A percentile compares a stretch with the other conserved stretches of the same genome.
Evolutionary conservation across 257 asterid species (phyloP).

Genomic region (Anisodus acutangulus): DNA sequence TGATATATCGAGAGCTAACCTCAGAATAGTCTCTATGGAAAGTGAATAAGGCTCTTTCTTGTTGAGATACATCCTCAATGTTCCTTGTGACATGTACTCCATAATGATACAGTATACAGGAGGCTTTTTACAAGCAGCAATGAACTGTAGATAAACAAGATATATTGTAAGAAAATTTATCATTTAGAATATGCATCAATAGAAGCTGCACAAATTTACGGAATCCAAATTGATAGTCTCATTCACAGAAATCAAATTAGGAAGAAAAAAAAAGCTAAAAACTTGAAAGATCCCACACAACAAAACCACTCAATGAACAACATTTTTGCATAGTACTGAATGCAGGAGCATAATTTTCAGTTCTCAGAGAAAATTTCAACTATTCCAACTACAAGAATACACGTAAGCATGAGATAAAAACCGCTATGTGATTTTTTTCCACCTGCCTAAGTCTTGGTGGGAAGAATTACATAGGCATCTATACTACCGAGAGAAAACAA

Average conservation of each 20-base stretch:
- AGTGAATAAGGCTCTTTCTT: conserved; percentile 78
- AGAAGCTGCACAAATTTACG: background rate
- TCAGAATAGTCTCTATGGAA: conserved; percentile 57
- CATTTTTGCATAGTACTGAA: background rate
- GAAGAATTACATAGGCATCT: background rate
- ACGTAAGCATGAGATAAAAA: background rate
- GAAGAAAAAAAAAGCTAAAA: background rate
- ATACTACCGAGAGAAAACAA: background rate
- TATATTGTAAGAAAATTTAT: background rate
- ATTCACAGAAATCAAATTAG: background rate
- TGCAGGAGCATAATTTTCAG: background rate
- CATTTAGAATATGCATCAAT: background rate
- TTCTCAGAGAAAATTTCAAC: background rate
- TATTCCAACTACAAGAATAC: background rate
- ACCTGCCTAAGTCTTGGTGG: background rate
- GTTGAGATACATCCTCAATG: conserved; percentile 76
- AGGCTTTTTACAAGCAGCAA: conserved; percentile 77
- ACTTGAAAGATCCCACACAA: background rate
- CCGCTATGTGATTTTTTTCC: background rate
- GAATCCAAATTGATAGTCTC: background rate
- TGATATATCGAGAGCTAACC: conserved; percentile 79
- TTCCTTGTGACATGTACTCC: conserved; percentile 88
- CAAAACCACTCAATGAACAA: background rate
- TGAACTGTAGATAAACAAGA: conserved; percentile 49
- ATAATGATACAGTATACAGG: conserved; percentile 77